A percentile compares a stretch with the other conserved stretches of the same genome.
These are phyloP conservation scores for Daldinia bambusicola DNA, from an alignment of 495 filamentous ascomycete species.

Conservation along the genomic window DNA sequence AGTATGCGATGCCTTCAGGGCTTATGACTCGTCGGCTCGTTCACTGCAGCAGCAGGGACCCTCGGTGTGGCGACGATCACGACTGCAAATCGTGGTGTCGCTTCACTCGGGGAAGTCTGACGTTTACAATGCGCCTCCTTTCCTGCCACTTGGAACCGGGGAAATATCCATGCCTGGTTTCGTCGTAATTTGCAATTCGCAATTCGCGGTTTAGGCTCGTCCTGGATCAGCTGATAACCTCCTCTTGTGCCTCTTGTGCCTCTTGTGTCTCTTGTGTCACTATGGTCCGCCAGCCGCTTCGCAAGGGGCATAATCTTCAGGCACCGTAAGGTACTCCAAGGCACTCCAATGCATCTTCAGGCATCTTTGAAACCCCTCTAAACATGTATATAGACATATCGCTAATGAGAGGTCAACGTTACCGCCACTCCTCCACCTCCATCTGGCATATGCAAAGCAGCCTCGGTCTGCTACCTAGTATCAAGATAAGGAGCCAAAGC, in stretches of 20 bases:
- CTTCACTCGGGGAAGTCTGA: constrained; percentile 30
- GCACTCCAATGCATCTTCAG: not conserved
- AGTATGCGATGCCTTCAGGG: constrained; percentile 1
- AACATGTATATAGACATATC: not conserved
- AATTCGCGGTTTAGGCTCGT: constrained; percentile 20
- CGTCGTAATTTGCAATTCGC: constrained; percentile 30
- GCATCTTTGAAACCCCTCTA: not conserved
- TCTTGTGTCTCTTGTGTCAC: constrained; percentile 45
- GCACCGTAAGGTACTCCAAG: too few relatives aligned
- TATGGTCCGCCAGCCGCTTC: constrained; percentile 35
- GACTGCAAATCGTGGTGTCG: constrained; percentile 9
- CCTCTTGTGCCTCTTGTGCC: constrained; percentile 41
- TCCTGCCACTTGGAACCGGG: constrained; percentile 14
- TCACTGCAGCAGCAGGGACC: not conserved
- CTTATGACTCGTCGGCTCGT: not conserved
- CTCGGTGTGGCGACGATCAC: constrained; percentile 29
- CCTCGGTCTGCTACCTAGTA: constrained; percentile 37
- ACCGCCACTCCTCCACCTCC: constrained; percentile 30
- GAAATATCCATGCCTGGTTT: constrained; percentile 13
- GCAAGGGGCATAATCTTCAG: not conserved
- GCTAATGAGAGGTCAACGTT: constrained; percentile 36
- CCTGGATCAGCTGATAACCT: constrained; percentile 43
- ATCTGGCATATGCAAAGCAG: constrained; percentile 44
- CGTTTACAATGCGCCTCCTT: constrained; percentile 40
- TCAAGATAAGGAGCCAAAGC: constrained; percentile 41